Evolutionary conservation across 2,329 filamentous ascomycete species (phyloP).

Genomic region (Periconia sp.): DNA sequence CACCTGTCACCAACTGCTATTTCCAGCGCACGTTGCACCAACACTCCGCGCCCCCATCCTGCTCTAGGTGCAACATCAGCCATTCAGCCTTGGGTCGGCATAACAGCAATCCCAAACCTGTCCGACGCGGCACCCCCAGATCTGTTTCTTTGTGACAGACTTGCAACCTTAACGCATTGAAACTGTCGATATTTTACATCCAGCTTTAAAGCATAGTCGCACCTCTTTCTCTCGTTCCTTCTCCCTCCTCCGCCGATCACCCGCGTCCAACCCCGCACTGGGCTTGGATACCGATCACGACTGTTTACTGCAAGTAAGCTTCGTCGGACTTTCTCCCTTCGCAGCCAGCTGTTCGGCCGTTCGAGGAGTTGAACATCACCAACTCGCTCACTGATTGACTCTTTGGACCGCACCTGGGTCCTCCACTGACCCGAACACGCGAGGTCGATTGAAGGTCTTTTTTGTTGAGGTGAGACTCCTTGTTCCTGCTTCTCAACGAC

Average conservation of each 20-base stretch:
- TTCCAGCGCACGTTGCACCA: slow-evolving; percentile 37
- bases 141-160: slow-evolving; percentile 27
- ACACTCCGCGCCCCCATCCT: slow-evolving; percentile 36
- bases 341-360: slow-evolving; percentile 18
- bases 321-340: slow-evolving; percentile 28
- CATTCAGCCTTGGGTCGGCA: slow-evolving; percentile 38
- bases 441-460: slow-evolving; percentile 13
- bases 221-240: slow-evolving; percentile 11
- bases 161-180: slow-evolving; percentile 27
- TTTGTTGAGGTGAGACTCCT: slow-evolving; percentile 17
- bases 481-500: slow-evolving; percentile 4
- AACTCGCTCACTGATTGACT: slow-evolving; percentile 7
- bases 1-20: slow-evolving; percentile 35
- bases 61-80: slow-evolving; percentile 35
- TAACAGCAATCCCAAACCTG: slow-evolving; percentile 30
- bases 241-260: slow-evolving; percentile 25
- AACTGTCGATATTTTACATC: slow-evolving; percentile 21
- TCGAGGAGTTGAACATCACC: slow-evolving; percentile 2
- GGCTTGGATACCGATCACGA: slow-evolving; percentile 29
- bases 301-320: slow-evolving; percentile 23
- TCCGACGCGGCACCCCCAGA: slow-evolving; percentile 22
- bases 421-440: slow-evolving; percentile 10
- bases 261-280: slow-evolving; percentile 35
- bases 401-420: slow-evolving; percentile 6
- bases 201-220: slow-evolving; percentile 25